Percentiles rank a stretch among this genome's conserved stretches.
These are phyloP conservation scores for Botrytis aclada DNA, from an alignment of 2,329 filamentous ascomycete genomes.

Conservation along the genomic window DNA sequence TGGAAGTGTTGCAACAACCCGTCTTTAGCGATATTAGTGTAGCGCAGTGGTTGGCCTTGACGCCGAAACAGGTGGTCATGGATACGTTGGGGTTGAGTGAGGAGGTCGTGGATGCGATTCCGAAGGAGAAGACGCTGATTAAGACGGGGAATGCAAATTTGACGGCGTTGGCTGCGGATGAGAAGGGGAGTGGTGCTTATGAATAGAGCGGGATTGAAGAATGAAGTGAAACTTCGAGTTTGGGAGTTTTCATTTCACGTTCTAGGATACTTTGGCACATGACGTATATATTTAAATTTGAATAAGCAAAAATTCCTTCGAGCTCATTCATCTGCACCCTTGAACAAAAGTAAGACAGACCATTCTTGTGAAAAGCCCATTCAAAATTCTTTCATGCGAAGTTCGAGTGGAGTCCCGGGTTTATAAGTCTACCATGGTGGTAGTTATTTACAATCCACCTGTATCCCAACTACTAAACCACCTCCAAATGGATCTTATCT, in stretches of 20 bases:
- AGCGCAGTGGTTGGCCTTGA: slow-evolving; percentile 55
- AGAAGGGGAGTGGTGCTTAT: slow-evolving; percentile 27
- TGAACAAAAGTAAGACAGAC: background rate
- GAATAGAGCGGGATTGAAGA: background rate
- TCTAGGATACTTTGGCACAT: background rate
- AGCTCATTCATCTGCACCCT: background rate
- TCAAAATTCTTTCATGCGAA: background rate
- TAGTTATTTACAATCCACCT: background rate
- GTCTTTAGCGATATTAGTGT: slow-evolving; percentile 48
- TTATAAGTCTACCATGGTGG: background rate
- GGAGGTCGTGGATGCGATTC: slow-evolving; percentile 39
- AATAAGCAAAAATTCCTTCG: background rate
- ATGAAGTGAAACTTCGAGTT: background rate
- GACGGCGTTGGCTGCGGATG: slow-evolving; percentile 28
- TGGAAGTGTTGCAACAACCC: slow-evolving; percentile 55
- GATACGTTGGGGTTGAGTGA: slow-evolving; percentile 39
- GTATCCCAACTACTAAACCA: background rate
- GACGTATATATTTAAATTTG: background rate
- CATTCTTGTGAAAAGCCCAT: background rate
- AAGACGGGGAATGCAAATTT: slow-evolving; percentile 41
- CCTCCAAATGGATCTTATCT: too few relatives aligned
- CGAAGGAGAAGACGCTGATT: slow-evolving; percentile 44
- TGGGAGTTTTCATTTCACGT: background rate
- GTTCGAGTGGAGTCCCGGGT: background rate
- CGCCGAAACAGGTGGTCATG: slow-evolving; percentile 28